These are phyloP conservation scores for Adansonia rubrostipa DNA, from an alignment of 441 rosid species.

Conservation along the genomic window DNA sequence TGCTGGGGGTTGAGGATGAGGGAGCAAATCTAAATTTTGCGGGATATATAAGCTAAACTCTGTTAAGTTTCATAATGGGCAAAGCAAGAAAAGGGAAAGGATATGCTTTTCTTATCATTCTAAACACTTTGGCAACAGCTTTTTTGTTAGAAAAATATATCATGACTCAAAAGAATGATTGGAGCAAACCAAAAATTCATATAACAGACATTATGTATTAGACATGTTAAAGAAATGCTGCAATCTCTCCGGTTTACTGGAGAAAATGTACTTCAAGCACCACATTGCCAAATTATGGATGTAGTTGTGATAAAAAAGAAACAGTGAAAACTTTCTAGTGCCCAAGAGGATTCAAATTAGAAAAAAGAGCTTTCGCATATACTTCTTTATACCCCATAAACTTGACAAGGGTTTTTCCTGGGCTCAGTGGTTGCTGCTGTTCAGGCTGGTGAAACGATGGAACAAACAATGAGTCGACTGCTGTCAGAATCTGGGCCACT, in stretches of 20 bases:
- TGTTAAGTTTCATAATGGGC: neutral
- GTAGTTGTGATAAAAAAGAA: neutral
- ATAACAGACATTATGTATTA: neutral
- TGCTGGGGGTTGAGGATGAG: neutral
- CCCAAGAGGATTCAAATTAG: neutral
- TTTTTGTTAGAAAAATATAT: neutral
- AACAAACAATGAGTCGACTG: slow-evolving; percentile 55
- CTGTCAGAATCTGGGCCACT: slow-evolving; percentile 39
- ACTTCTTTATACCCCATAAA: neutral
- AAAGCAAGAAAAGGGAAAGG: neutral
- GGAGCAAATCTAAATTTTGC: neutral
- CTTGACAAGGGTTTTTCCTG: slow-evolving; percentile 9
- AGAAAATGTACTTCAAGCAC: neutral
- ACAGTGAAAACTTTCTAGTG: neutral
- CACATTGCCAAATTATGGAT: neutral
- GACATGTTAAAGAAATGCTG: neutral
- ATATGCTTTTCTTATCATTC: neutral
- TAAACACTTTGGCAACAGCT: neutral
- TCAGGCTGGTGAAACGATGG: slow-evolving; percentile 50
- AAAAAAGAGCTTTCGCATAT: neutral
- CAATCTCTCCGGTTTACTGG: neutral
- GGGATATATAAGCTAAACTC: neutral
- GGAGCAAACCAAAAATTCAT: neutral
- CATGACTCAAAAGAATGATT: neutral
- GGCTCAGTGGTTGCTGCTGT: slow-evolving; percentile 63